Percentiles rank a stretch among this genome's conserved stretches.
These are phyloP conservation scores for Meyerozyma elateridarum DNA, from an alignment of 1,139 yeast genomes.

Conservation along the genomic window DNA sequence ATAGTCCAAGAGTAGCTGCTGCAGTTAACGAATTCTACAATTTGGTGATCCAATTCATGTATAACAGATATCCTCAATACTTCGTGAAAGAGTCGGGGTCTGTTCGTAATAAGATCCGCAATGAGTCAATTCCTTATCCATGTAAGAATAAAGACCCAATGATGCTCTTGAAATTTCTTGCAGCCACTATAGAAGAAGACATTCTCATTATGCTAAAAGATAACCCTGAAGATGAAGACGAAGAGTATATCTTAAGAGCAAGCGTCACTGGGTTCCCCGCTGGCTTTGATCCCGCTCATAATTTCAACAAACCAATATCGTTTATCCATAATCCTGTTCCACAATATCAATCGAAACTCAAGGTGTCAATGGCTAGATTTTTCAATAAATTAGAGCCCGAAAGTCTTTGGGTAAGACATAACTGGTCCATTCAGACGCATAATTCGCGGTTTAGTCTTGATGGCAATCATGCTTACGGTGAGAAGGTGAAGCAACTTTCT, in stretches of 20 bases:
- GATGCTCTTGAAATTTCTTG: constrained; percentile 21
- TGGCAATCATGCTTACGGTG: constrained; percentile 33
- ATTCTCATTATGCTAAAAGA: constrained; percentile 33
- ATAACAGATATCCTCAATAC: constrained; percentile 31
- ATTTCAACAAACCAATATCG: constrained; percentile 33
- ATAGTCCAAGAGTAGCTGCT: constrained; percentile 14
- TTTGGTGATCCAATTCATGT: constrained; percentile 21
- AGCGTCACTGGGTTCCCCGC: constrained; percentile 38
- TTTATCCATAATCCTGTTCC: constrained; percentile 41
- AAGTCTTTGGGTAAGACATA: constrained; percentile 38
- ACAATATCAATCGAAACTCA: constrained; percentile 29
- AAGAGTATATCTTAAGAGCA: constrained; percentile 35
- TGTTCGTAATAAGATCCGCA: constrained; percentile 26
- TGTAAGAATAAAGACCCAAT: constrained; percentile 14
- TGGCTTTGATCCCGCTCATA: constrained; percentile 37
- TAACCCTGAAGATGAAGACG: constrained; percentile 26
- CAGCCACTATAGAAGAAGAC: constrained; percentile 37
- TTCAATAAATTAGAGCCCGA: constrained; percentile 32
- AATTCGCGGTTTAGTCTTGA: constrained; percentile 22
- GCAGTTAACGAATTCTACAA: constrained; percentile 35
- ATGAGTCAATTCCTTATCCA: constrained; percentile 22
- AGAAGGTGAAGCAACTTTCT: constrained; percentile 17
- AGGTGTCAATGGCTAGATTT: constrained; percentile 34
- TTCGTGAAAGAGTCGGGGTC: constrained; percentile 15
- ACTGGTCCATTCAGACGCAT: constrained; percentile 42